Evolutionary conservation across 371 early-diverging fungal species (phyloP).

Genomic region (Lichtheimia ornata): DNA sequence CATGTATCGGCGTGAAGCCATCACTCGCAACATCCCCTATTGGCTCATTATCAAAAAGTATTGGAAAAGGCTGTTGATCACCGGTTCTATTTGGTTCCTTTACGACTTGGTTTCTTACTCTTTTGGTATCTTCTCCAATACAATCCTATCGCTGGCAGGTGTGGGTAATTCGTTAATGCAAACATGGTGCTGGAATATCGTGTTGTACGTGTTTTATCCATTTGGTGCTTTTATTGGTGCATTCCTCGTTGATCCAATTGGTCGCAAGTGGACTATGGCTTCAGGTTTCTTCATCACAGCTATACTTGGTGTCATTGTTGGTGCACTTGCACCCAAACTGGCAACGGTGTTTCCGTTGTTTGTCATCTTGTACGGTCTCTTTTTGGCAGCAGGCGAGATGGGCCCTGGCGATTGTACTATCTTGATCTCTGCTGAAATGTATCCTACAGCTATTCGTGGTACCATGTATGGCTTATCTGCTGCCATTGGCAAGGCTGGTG

Average conservation of each 20-base stretch:
- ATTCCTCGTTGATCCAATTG: conserved; percentile 46
- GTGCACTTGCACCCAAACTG: conserved; percentile 40
- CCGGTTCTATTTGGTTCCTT: conserved; percentile 63
- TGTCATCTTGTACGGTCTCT: conserved; percentile 59
- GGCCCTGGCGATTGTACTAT: conserved; percentile 61
- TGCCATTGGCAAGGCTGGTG: conserved; percentile 57
- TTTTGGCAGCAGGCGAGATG: conserved; percentile 57
- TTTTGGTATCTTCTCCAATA: conserved; percentile 54
- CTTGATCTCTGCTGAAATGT: conserved; percentile 54
- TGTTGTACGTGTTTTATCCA: conserved; percentile 55
- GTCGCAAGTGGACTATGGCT: conserved; percentile 56
- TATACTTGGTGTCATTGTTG: conserved; percentile 53
- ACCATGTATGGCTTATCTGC: conserved; percentile 59
- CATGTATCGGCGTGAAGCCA: conserved; percentile 48
- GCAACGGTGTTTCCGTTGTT: conserved; percentile 50
- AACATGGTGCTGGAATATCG: conserved; percentile 49
- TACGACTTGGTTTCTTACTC: conserved; percentile 62
- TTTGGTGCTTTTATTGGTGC: conserved; percentile 56
- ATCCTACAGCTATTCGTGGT: conserved; percentile 64
- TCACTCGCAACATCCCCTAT: conserved; percentile 54
- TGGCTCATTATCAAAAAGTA: conserved; percentile 51
- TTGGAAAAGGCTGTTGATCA: conserved; percentile 47
- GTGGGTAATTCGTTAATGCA: conserved; percentile 30
- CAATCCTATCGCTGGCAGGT: conserved; percentile 27
- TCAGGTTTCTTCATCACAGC: conserved; percentile 53